phyloP scores from a whole-genome alignment of 768 basidiomycete genomes.

The Boletellus ananas region DNA sequence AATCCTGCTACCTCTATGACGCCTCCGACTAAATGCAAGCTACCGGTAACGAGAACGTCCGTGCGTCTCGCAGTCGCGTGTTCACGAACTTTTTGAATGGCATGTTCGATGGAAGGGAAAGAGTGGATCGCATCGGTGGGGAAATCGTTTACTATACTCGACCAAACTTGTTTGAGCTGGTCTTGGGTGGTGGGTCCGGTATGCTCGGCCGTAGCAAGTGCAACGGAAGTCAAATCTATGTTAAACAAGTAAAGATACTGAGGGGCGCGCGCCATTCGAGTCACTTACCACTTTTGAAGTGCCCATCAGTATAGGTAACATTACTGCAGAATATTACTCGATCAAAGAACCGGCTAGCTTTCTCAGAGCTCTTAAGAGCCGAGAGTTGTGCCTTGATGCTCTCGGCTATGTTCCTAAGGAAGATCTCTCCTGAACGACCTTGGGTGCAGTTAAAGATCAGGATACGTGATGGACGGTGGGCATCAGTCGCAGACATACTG shows the following conservation, averaged over 20 bases:
- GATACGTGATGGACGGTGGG: constrained; percentile 42
- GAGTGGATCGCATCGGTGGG: constrained; percentile 65
- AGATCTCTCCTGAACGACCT: constrained; percentile 74
- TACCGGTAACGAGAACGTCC: constrained; percentile 86
- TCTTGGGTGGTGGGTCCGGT: constrained; percentile 69
- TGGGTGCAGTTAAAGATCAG: constrained; percentile 95
- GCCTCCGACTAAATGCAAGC: constrained; percentile 91
- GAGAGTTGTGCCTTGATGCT: constrained; percentile 48
- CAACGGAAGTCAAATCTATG: constrained; percentile 73
- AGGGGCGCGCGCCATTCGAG: neutral
- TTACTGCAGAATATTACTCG: constrained; percentile 94
- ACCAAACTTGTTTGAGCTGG: constrained; percentile 75
- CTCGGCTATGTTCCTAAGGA: constrained; percentile 60
- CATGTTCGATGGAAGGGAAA: constrained; percentile 85
- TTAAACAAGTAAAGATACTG: neutral
- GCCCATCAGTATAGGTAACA: constrained; percentile 87
- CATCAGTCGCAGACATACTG: constrained; percentile 11
- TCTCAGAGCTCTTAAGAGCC: constrained; percentile 36
- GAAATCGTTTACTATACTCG: constrained; percentile 55
- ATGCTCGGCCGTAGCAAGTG: constrained; percentile 60
- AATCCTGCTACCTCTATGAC: constrained; percentile 87
- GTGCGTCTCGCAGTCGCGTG: constrained; percentile 33
- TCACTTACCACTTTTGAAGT: constrained; percentile 81
- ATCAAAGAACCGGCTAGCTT: constrained; percentile 58
- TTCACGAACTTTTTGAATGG: constrained; percentile 60